Base-by-base conservation (phyloP, 345 rosid species). In the Nasturtium officinale region DNA sequence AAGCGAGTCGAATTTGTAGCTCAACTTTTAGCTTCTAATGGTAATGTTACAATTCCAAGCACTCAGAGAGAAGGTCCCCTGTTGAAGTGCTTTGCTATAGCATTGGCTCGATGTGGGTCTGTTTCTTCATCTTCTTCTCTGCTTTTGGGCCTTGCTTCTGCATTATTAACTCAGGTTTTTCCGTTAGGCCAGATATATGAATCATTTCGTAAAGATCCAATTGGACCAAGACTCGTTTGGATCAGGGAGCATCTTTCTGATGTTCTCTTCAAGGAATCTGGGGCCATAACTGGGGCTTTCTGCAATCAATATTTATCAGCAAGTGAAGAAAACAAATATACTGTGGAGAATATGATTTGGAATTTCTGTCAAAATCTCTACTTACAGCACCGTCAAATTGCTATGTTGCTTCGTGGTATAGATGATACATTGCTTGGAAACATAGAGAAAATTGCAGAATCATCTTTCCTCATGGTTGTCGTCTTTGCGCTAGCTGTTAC, bases 401-500 rank as follows among this genome's bases (percentile, higher is more conserved):
- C 91, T 76, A 74, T 87, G 66, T 61, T 87, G 72, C 92, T 95
- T 74, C 81, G 69, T 47, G 90, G 86, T 54, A 61, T 78, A 59
- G 85, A 87, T 17, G 85, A 83, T 65, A 81, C 60, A 42, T 72
- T 88, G 20, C 93, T 90, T 42, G 81, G 72, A 21, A 81, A 83
- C 77, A 73, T 90, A 70, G 97, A 91, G 83, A 90, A 88, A 81
- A 83, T 91, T 75, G 90, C 96, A 1, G 97, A 90, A 77, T 90
- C 96, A 77, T 87, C 94, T 65, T 95, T 91, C 77, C 94, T 91
- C 65, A 88, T 91, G 99, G 87, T 90, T 62, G 98, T 82, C 1
- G 82, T 91, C 73, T 95, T 90, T 75, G 79, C 97, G 61, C 73
- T 86, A 65, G 81, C 90, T 60, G 98, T 90, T 65, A 83, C 89